These are phyloP conservation scores for Alternaria ventricosa DNA, from an alignment of 2,329 filamentous ascomycete genomes.

Conservation along the genomic window DNA sequence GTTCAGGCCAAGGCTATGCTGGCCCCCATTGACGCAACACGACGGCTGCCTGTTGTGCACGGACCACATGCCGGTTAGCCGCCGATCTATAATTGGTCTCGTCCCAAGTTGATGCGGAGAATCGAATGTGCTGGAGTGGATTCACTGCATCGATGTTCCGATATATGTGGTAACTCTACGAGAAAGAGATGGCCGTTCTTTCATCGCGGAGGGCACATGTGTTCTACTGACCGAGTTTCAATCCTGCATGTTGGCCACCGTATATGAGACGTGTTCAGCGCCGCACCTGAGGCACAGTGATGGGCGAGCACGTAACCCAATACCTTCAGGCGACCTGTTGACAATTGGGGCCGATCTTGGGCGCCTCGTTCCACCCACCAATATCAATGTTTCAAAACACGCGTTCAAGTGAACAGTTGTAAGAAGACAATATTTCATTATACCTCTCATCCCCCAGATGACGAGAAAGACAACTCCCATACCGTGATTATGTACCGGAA, in stretches of 20 bases:
- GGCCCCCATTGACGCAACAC: slow-evolving; percentile 16
- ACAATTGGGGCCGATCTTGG: neutral
- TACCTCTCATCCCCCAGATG: slow-evolving; percentile 20
- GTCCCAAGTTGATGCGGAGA: slow-evolving; percentile 3
- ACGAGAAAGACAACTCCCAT: slow-evolving; percentile 23
- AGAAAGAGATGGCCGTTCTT: neutral
- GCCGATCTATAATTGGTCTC: slow-evolving; percentile 24
- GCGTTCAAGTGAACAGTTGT: neutral
- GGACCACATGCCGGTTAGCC: slow-evolving; percentile 15
- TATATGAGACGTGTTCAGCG: slow-evolving; percentile 6
- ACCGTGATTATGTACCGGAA: slow-evolving; percentile 20
- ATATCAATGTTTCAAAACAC: neutral
- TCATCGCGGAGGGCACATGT: neutral
- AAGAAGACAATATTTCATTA: slow-evolving; percentile 24
- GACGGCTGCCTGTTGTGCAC: slow-evolving; percentile 20
- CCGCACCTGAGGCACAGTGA: slow-evolving; percentile 4
- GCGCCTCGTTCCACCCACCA: neutral
- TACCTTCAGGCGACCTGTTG: neutral
- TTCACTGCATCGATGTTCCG: neutral
- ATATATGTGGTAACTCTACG: neutral
- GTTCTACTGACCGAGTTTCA: neutral
- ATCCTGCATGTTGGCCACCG: neutral
- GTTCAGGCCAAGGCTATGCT: slow-evolving; percentile 16
- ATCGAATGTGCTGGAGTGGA: neutral
- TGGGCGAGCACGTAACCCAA: neutral